These are phyloP conservation scores for Astraeus odoratus DNA, from an alignment of 768 basidiomycete genomes.

Conservation along the genomic window DNA sequence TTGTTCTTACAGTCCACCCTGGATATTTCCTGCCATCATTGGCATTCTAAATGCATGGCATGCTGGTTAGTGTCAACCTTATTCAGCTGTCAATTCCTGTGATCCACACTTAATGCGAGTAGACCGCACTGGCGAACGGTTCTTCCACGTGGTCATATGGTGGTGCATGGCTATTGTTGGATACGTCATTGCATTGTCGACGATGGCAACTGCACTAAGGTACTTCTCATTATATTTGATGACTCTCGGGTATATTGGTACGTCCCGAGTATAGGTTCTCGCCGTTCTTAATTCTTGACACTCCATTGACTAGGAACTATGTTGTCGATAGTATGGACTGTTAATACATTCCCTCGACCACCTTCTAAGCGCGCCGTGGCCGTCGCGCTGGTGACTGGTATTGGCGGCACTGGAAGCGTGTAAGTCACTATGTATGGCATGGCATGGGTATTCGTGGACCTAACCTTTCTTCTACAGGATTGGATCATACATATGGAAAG, in stretches of 20 bases:
- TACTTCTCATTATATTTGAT: slow-evolving; percentile 62
- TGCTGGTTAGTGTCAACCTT: slow-evolving; percentile 30
- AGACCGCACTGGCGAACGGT: slow-evolving; percentile 59
- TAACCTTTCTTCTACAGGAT: slow-evolving; percentile 31
- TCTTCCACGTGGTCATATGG: slow-evolving; percentile 49
- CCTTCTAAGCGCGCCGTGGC: slow-evolving; percentile 49
- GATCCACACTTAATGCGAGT: neutral
- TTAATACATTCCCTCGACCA: slow-evolving; percentile 53
- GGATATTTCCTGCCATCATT: slow-evolving; percentile 45
- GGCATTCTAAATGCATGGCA: slow-evolving; percentile 52
- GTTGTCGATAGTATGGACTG: slow-evolving; percentile 52
- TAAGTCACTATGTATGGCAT: slow-evolving; percentile 26
- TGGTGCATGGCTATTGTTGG: slow-evolving; percentile 60
- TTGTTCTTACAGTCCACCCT: slow-evolving; percentile 57
- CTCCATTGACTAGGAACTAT: slow-evolving; percentile 20
- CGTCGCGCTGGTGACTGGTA: slow-evolving; percentile 56
- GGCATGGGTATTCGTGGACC: neutral
- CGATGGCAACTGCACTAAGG: slow-evolving; percentile 43
- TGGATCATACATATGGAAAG: slow-evolving; percentile 56
- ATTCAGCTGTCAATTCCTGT: neutral
- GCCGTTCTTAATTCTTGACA: neutral
- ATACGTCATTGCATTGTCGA: slow-evolving; percentile 55
- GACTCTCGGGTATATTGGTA: slow-evolving; percentile 46
- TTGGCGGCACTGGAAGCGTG: slow-evolving; percentile 54
- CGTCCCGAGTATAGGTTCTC: neutral